phyloP scores from a whole-genome alignment of 495 filamentous ascomycete genomes.

The Tuber umbilicatum region DNA sequence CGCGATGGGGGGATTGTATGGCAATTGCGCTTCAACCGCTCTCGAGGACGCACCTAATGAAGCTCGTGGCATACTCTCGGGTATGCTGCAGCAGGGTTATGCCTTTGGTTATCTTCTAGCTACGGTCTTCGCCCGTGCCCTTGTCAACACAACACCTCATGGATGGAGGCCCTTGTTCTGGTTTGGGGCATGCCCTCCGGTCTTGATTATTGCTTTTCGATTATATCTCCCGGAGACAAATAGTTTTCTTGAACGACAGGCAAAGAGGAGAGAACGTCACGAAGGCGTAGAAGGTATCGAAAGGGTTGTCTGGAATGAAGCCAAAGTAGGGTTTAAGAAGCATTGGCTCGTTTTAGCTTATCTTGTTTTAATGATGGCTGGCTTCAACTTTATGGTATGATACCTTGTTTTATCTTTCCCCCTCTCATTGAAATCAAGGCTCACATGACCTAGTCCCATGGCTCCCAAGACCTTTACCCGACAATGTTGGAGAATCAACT shows the following conservation, averaged over 20 bases:
- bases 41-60: constrained; percentile 43
- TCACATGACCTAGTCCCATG: constrained; percentile 56
- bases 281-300: constrained; percentile 45
- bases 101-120: constrained; percentile 69
- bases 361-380: constrained; percentile 61
- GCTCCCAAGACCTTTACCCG: constrained; percentile 85
- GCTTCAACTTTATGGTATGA: constrained; percentile 42
- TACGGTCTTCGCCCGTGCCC: constrained; percentile 60
- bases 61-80: constrained; percentile 67
- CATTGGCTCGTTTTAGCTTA: constrained; percentile 68
- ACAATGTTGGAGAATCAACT: constrained; percentile 76
- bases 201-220: constrained; percentile 58
- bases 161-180: constrained; percentile 43
- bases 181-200: constrained; percentile 59
- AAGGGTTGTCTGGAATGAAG: constrained; percentile 48
- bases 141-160: constrained; percentile 43
- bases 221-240: constrained; percentile 63
- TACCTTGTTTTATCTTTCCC: background rate
- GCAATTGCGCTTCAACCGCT: constrained; percentile 43
- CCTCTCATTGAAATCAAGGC: background rate
- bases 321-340: constrained; percentile 42
- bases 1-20: constrained; percentile 77
- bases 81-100: constrained; percentile 72
- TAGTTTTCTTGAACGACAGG: constrained; percentile 60
- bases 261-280: constrained; percentile 43